Percentiles rank a stretch among this genome's conserved stretches.
These are phyloP conservation scores for Rhodomyrtus tomentosa DNA, from an alignment of 345 rosid species.

Conservation along the genomic window DNA sequence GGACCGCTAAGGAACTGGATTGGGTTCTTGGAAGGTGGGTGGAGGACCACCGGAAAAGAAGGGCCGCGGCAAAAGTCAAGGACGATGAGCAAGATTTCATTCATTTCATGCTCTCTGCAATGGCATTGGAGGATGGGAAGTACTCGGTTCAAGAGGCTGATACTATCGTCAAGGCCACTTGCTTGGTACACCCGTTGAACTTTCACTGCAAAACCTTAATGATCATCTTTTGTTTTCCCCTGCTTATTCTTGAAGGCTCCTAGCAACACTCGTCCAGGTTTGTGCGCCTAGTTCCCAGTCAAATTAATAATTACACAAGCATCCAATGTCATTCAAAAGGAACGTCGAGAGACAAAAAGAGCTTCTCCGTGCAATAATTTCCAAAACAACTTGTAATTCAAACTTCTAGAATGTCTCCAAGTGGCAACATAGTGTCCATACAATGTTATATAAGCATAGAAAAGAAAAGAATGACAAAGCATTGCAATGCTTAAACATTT, in stretches of 20 bases:
- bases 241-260: background rate
- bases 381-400: background rate
- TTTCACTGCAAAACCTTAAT: background rate
- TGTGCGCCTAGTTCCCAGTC: background rate
- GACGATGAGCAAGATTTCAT: conserved; percentile 13
- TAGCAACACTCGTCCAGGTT: background rate
- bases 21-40: conserved; percentile 25
- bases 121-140: background rate
- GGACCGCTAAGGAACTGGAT: conserved; percentile 26
- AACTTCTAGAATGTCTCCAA: background rate
- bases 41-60: conserved; percentile 16
- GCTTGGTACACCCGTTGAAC: conserved; percentile 5
- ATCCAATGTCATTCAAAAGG: background rate
- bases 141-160: background rate
- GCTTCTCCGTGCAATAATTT: background rate
- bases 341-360: background rate
- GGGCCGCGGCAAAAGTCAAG: background rate
- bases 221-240: background rate
- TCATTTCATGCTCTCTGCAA: conserved; percentile 11
- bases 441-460: background rate
- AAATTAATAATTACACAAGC: background rate
- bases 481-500: background rate
- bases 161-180: conserved; percentile 6
- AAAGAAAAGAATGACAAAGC: background rate
- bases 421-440: background rate